These are phyloP conservation scores for Xylaria arbuscula DNA, from an alignment of 2,329 filamentous ascomycete genomes.

Conservation along the genomic window DNA sequence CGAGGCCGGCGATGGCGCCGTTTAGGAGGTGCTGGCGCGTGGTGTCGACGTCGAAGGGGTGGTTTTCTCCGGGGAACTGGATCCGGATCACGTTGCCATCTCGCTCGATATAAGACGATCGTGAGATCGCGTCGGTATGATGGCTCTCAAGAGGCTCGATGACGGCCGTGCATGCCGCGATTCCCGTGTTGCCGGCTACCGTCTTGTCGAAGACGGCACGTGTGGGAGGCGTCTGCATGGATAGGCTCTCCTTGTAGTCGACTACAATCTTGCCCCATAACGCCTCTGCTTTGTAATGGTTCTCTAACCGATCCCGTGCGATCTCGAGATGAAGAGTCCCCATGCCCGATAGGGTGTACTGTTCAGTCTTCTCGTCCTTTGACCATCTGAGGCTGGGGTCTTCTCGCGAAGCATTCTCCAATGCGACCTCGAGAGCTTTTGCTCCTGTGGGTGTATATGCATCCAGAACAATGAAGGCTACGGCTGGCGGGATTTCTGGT, in stretches of 20 bases:
- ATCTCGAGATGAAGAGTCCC: slow-evolving; percentile 96
- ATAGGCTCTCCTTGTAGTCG: slow-evolving; percentile 88
- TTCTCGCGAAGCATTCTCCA: slow-evolving; percentile 84
- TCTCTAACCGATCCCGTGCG: slow-evolving; percentile 85
- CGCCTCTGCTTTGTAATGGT: slow-evolving; percentile 88
- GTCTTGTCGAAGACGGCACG: slow-evolving; percentile 79
- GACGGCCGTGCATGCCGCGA: slow-evolving; percentile 77
- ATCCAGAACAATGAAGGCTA: slow-evolving; percentile 96
- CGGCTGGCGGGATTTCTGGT: slow-evolving; percentile 89
- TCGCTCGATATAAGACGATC: slow-evolving; percentile 60
- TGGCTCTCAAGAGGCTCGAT: slow-evolving; percentile 70
- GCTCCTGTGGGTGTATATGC: slow-evolving; percentile 80
- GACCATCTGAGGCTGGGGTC: slow-evolving; percentile 91
- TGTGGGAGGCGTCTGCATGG: slow-evolving; percentile 65
- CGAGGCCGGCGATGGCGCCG: slow-evolving; percentile 83
- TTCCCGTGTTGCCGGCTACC: slow-evolving; percentile 82
- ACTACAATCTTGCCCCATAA: slow-evolving; percentile 93
- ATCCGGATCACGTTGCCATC: slow-evolving; percentile 78
- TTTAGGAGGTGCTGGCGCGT: slow-evolving; percentile 74
- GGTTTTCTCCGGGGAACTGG: slow-evolving; percentile 57
- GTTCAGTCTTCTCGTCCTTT: slow-evolving; percentile 88
- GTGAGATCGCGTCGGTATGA: slow-evolving; percentile 53
- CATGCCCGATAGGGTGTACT: slow-evolving; percentile 95
- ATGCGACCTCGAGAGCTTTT: slow-evolving; percentile 79
- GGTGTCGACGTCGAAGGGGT: slow-evolving; percentile 62